Percentiles rank a stretch among this genome's conserved stretches.
These are phyloP conservation scores for Amanita phalloides DNA, from an alignment of 768 basidiomycete genomes.

Conservation along the genomic window DNA sequence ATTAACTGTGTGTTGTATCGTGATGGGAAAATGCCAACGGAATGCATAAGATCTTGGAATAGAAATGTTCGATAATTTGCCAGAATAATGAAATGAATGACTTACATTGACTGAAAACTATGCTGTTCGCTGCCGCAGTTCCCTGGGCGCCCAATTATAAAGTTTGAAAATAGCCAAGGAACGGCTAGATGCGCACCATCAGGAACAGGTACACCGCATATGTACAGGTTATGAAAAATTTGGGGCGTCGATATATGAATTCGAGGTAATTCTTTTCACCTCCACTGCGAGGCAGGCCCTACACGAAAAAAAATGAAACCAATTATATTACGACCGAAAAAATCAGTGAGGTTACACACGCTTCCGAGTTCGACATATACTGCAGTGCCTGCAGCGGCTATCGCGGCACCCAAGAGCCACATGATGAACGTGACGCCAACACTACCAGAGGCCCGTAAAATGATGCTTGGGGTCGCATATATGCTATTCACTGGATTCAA, in stretches of 20 bases:
- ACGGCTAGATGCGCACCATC: conserved; percentile 28
- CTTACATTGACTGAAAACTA: conserved; percentile 69
- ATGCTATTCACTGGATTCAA: conserved; percentile 30
- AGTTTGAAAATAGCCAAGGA: neutral
- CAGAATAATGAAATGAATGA: neutral
- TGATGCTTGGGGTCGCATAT: conserved; percentile 61
- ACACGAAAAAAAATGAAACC: neutral
- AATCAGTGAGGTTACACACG: conserved; percentile 21
- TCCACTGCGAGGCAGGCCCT: conserved; percentile 65
- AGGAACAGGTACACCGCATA: conserved; percentile 49
- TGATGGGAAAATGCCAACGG: conserved; percentile 34
- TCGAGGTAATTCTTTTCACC: conserved; percentile 74
- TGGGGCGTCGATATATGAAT: conserved; percentile 51
- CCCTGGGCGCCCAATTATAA: conserved; percentile 27
- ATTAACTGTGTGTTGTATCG: conserved; percentile 37
- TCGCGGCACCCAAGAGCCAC: conserved; percentile 60
- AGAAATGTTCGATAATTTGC: neutral
- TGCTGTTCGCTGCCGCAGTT: conserved; percentile 43
- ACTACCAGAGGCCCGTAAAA: conserved; percentile 57
- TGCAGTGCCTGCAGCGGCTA: conserved; percentile 56
- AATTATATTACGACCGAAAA: neutral
- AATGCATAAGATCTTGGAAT: conserved; percentile 44
- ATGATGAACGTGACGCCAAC: conserved; percentile 57
- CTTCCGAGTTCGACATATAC: conserved; percentile 74
- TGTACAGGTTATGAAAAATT: conserved; percentile 47